These are phyloP conservation scores for Pseudogymnoascus sp. DNA, from an alignment of 2,329 filamentous ascomycete genomes.

Conservation along the genomic window DNA sequence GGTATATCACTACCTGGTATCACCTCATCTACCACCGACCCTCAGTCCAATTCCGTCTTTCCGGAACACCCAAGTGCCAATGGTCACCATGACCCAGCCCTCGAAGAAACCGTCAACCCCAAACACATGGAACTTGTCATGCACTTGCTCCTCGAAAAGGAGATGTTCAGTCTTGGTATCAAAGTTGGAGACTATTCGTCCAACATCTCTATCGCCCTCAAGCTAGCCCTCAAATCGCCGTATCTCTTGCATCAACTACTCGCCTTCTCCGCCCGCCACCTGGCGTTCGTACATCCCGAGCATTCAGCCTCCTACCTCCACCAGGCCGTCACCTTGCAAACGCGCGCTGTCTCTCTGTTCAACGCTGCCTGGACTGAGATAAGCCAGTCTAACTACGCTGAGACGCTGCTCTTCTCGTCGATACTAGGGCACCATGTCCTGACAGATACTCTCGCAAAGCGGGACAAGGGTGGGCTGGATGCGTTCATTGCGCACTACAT, in stretches of 20 bases:
- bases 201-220: conserved; percentile 19
- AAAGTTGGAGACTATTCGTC: conserved; percentile 15
- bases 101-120: conserved; percentile 23
- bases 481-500: conserved; percentile 26
- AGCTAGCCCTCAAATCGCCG: conserved; percentile 21
- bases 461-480: conserved; percentile 17
- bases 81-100: not conserved
- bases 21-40: too few relatives aligned
- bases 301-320: conserved; percentile 20
- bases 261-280: conserved; percentile 30
- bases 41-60: not conserved
- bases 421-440: conserved; percentile 29
- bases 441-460: conserved; percentile 26
- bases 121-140: conserved; percentile 30
- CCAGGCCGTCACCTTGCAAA: conserved; percentile 27
- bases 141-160: conserved; percentile 21
- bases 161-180: conserved; percentile 22
- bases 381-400: conserved; percentile 25
- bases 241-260: conserved; percentile 32
- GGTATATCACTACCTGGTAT: not conserved
- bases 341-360: conserved; percentile 22
- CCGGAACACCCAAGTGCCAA: not conserved
- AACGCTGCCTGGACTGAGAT: conserved; percentile 20
- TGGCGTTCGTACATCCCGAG: conserved; percentile 24
- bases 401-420: conserved; percentile 29